These are phyloP conservation scores for Primulina eburnea DNA, from an alignment of 257 asterid species.

Conservation along the genomic window DNA sequence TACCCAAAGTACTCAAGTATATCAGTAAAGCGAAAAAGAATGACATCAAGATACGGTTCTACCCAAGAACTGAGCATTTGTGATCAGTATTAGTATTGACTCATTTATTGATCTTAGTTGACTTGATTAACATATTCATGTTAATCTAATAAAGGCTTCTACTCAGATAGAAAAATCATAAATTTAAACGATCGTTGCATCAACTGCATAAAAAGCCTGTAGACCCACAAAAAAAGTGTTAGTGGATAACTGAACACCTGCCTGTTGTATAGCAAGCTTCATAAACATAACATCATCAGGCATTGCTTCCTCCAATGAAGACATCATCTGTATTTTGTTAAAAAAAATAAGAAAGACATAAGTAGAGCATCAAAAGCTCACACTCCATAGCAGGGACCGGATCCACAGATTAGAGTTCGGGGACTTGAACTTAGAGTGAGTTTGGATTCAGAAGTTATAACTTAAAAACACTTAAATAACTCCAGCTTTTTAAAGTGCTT, in stretches of 20 bases:
- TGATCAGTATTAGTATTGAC: conserved; percentile 7
- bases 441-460: too few species aligned
- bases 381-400: neutral
- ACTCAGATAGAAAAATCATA: neutral
- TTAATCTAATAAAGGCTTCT: neutral
- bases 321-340: conserved; percentile 36
- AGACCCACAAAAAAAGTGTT: neutral
- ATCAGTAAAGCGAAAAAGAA: conserved; percentile 8
- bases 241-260: neutral
- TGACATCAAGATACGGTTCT: neutral
- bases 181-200: neutral
- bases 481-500: too few species aligned
- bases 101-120: neutral
- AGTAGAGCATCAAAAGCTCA: conserved; percentile 7
- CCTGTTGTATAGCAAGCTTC: conserved; percentile 81
- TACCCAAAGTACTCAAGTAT: neutral
- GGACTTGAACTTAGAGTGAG: too few species aligned
- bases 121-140: neutral
- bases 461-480: too few species aligned
- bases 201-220: neutral
- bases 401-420: too few species aligned
- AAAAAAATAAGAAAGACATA: neutral
- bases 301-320: conserved; percentile 27
- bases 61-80: conserved; percentile 10
- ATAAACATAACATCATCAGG: conserved; percentile 40